phyloP scores from a whole-genome alignment of 768 basidiomycete genomes.

The Xerocomellus amylosporus region DNA sequence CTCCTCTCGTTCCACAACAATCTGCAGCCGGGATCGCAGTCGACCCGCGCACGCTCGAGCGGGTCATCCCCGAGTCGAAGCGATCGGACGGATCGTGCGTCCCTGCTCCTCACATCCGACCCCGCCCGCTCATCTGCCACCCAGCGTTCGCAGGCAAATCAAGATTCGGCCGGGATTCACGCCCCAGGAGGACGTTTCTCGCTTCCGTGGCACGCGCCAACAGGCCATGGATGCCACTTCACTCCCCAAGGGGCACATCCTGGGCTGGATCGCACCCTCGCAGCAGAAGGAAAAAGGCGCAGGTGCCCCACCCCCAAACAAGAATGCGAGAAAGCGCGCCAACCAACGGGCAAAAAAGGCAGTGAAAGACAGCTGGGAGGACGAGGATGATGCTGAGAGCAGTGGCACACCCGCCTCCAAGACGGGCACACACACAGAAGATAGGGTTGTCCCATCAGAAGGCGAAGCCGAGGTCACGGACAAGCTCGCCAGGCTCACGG shows the following conservation, averaged over 20 bases:
- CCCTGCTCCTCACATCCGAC: slow-evolving; percentile 4
- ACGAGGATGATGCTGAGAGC: slow-evolving; percentile 54
- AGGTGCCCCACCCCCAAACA: slow-evolving; percentile 48
- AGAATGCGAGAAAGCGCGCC: slow-evolving; percentile 80
- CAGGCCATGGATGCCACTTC: slow-evolving; percentile 62
- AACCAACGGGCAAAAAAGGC: slow-evolving; percentile 72
- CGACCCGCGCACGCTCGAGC: slow-evolving; percentile 81
- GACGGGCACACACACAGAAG: slow-evolving; percentile 20
- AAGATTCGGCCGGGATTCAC: slow-evolving; percentile 93
- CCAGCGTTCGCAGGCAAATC: slow-evolving; percentile 79
- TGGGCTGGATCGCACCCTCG: slow-evolving; percentile 74
- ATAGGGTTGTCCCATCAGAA: slow-evolving; percentile 10
- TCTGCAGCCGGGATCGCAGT: slow-evolving; percentile 76
- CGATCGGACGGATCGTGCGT: slow-evolving; percentile 82
- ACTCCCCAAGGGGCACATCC: slow-evolving; percentile 75
- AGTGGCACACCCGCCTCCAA: slow-evolving; percentile 24
- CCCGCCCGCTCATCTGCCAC: slow-evolving; percentile 6
- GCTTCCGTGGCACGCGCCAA: slow-evolving; percentile 78
- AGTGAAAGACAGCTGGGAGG: slow-evolving; percentile 80
- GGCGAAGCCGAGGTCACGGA: slow-evolving; percentile 40
- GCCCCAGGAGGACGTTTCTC: slow-evolving; percentile 89
- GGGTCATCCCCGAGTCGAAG: slow-evolving; percentile 82
- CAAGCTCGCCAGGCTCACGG: slow-evolving; percentile 56
- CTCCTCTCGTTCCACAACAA: slow-evolving; percentile 70
- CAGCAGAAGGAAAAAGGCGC: slow-evolving; percentile 32